Percentiles rank a stretch among this genome's conserved stretches.
phyloP scores from a whole-genome alignment of 176 grass and related monocot genomes.

The Juncus effusus region DNA sequence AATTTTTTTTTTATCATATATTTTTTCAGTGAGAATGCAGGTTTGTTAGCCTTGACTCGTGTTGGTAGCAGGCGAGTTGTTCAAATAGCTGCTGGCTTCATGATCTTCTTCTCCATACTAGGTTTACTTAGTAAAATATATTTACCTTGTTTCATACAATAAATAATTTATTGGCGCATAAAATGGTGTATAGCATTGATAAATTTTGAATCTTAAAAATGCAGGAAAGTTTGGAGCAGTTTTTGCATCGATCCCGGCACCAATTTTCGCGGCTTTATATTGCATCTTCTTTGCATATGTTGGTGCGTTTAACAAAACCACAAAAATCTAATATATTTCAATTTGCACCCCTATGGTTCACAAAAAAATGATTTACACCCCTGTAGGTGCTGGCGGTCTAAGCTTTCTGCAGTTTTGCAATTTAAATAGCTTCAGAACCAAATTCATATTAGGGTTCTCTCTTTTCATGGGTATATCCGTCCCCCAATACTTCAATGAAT shows the following conservation, averaged over 20 bases:
- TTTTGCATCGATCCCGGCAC: conserved; percentile 91
- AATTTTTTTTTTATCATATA: not conserved
- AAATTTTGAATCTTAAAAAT: conserved; percentile 2
- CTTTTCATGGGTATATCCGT: conserved; percentile 93
- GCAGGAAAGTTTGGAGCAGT: conserved; percentile 99
- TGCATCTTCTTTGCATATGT: conserved; percentile 99
- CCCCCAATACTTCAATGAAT: conserved; percentile 99
- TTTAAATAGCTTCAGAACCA: conserved; percentile 93
- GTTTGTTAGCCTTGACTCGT: conserved; percentile 86
- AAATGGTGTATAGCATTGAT: not conserved
- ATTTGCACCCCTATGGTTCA: not conserved
- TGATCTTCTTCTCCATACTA: conserved; percentile 97
- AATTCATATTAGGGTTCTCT: conserved; percentile 95
- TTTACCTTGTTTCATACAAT: not conserved
- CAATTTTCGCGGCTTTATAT: conserved; percentile 91
- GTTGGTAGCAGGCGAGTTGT: conserved; percentile 93
- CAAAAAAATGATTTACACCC: conserved; percentile 26
- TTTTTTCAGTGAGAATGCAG: conserved; percentile 79
- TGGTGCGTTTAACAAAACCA: conserved; percentile 41
- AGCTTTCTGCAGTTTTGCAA: conserved; percentile 99
- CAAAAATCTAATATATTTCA: not conserved
- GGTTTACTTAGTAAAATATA: conserved; percentile 28
- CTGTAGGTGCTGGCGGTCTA: conserved; percentile 75
- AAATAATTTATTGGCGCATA: not conserved
- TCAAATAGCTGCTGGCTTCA: conserved; percentile 98